Evolutionary conservation across 2,329 filamentous ascomycete species (phyloP).

Genomic region (Leptographium galeiforme): DNA sequence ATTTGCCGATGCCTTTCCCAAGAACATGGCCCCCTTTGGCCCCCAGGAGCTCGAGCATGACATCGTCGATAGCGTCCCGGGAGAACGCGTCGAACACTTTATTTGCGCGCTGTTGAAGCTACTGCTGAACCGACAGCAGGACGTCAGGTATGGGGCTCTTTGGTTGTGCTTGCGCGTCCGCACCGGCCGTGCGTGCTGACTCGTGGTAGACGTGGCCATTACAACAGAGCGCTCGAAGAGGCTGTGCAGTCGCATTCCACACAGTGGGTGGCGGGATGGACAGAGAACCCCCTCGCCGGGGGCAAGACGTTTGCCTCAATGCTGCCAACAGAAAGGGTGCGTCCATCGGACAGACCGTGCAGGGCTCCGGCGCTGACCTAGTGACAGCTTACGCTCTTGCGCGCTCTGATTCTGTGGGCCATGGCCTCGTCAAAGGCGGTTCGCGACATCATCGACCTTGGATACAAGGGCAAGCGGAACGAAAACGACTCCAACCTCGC

Average conservation of each 20-base stretch:
- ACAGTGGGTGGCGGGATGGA: slow-evolving; percentile 83
- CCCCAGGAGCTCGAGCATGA: slow-evolving; percentile 91
- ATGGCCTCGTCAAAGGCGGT: slow-evolving; percentile 77
- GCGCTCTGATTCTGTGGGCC: slow-evolving; percentile 76
- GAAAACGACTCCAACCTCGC: slow-evolving; percentile 72
- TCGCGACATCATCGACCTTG: slow-evolving; percentile 68
- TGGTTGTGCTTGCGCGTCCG: slow-evolving; percentile 10
- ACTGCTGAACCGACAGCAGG: slow-evolving; percentile 92
- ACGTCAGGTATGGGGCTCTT: slow-evolving; percentile 66
- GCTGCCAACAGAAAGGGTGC: slow-evolving; percentile 67
- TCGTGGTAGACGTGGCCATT: slow-evolving; percentile 67
- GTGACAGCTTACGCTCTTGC: slow-evolving; percentile 66
- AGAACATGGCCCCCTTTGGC: slow-evolving; percentile 77
- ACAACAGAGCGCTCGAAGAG: slow-evolving; percentile 86
- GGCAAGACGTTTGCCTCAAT: slow-evolving; percentile 72
- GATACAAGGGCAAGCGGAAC: slow-evolving; percentile 78
- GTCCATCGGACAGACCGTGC: slow-evolving; percentile 12
- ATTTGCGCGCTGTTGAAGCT: slow-evolving; percentile 80
- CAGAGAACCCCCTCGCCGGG: slow-evolving; percentile 70
- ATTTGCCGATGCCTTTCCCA: slow-evolving; percentile 79
- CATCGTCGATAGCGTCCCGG: slow-evolving; percentile 62
- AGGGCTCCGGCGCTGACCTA: background rate
- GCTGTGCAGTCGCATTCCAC: slow-evolving; percentile 70
- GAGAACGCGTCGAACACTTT: slow-evolving; percentile 74
- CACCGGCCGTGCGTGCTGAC: background rate